A percentile compares a stretch with the other conserved stretches of the same genome.
Conservation (phyloP, 2,329 filamentous ascomycete species). For the Colletotrichum aenigma region DNA sequence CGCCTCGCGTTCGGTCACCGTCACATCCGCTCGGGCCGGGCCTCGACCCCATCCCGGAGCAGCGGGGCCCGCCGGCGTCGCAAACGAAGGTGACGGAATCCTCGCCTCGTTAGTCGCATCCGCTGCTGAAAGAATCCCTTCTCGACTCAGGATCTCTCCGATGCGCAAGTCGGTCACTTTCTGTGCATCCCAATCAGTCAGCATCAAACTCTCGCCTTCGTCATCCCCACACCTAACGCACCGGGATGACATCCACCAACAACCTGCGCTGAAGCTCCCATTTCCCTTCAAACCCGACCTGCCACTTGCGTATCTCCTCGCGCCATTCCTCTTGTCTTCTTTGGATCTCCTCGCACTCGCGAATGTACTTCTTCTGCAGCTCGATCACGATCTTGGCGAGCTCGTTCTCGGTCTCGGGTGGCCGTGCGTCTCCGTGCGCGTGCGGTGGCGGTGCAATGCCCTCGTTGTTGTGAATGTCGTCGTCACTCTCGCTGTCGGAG, state of each 20-base stretch:
- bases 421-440: background rate
- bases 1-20: background rate
- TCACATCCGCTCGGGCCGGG: background rate
- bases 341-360: background rate
- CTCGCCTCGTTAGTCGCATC: no score
- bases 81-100: background rate
- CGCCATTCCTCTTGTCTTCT: background rate
- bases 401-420: background rate
- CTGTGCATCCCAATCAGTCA: background rate
- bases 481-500: background rate
- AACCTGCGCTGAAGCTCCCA: slow-evolving; percentile 6
- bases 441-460: background rate
- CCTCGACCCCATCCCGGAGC: background rate
- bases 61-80: background rate
- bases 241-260: background rate
- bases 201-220: background rate
- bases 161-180: background rate
- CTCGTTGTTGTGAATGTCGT: background rate
- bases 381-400: background rate
- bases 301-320: background rate
- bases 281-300: background rate
- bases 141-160: background rate
- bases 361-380: background rate
- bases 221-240: background rate
- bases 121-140: background rate